Base-by-base conservation (phyloP, 345 rosid genomes). In the Sisymbrium altissimum region DNA sequence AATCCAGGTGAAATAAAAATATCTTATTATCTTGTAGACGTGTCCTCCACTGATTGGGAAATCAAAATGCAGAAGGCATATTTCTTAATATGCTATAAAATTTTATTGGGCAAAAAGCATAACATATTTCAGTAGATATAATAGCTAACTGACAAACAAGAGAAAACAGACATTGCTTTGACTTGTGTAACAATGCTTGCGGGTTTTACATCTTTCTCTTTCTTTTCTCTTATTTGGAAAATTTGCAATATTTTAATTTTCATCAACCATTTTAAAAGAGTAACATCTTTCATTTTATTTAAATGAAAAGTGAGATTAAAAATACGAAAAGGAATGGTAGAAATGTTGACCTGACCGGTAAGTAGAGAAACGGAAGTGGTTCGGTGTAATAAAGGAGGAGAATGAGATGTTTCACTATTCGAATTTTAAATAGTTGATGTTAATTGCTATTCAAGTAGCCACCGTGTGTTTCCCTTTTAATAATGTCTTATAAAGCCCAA, bases 91-190 rank as follows among this genome's bases (percentile, higher is more conserved):
- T 69, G 49, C 41, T 41, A 19, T 66, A 21, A 27, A 29, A 17
- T 39, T 3, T 73, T 21, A 44, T 65, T 74, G 44, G 6, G 17
- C 46, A 61, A 45, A 75, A 68, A 75, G 74, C 57, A 69, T 61
- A 69, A 17, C 70, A 75, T 61, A 33, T 21, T 68, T 19, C 29
- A 32, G 64, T 61, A 52, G 4, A 52, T 36, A 68, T 69, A 43
- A 25, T 69, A 62, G 74, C 74, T 69, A 68, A 62, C 43, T 23
- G 74, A 75, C 79, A 68, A 68, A 61, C 49, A 61, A 29, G 33
- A 43, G 38, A 48, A 75, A 68, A 76, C 79, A 76, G 57, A 61
- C 33, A 14, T 69, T 76, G 50, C 50, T 68, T 75, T 68, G 79
- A 75, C 58, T 75, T 43, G 68, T 40, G 23, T 66, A 59, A 40